Base-by-base conservation (phyloP, 2,329 filamentous ascomycete species). In the Colletotrichum brevisporum region DNA sequence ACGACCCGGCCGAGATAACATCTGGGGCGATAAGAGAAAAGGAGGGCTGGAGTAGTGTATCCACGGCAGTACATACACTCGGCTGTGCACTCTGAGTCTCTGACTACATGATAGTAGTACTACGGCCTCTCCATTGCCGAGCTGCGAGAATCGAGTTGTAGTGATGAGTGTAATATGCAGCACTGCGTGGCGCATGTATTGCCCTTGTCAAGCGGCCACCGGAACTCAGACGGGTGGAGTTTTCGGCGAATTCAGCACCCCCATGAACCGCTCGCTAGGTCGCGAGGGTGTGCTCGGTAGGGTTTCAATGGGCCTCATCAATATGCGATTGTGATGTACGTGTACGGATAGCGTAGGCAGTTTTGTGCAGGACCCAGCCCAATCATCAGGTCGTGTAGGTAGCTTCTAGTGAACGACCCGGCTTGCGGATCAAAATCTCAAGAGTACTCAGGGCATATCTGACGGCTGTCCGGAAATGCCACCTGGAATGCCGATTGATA, bases 211-310 rank as follows among this genome's bases (percentile, higher is more conserved):
- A 31, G 43, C 58, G 31, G 18, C 16, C 55, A 55, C 50, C 56
- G n/a, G 50, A 55, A 60, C 24, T 18, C 56, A 36, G 24, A 13
- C 57, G 43, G 43, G 57, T 62, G 63, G 63, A 24, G 52, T 36
- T 51, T 57, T 67, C 51, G 63, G 58, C 52, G 56, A 63, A 24
- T 67, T 57, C 58, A 52, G 16, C 12, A 36, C 9, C 8, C 24
- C 58, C 58, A 36, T 52, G 26, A 45, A 52, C 36, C 9, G n/a
- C 21, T 47, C 26, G 36, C 39, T 18, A 59, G 12, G 27, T 47
- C 26, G 36, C 39, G 26, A 59, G 55, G 61, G 45, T 51, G 27
- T 51, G 45, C 24, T 51, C 16, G n/a, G n/a, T 26, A 48, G 59
- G 50, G 50, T n/a, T n/a, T 43, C 41, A n/a, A 15, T 5, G 24